Percentiles rank a stretch among this genome's conserved stretches.
Evolutionary conservation across 2,329 filamentous ascomycete species (phyloP).

Genomic region (Eutypa lata): DNA sequence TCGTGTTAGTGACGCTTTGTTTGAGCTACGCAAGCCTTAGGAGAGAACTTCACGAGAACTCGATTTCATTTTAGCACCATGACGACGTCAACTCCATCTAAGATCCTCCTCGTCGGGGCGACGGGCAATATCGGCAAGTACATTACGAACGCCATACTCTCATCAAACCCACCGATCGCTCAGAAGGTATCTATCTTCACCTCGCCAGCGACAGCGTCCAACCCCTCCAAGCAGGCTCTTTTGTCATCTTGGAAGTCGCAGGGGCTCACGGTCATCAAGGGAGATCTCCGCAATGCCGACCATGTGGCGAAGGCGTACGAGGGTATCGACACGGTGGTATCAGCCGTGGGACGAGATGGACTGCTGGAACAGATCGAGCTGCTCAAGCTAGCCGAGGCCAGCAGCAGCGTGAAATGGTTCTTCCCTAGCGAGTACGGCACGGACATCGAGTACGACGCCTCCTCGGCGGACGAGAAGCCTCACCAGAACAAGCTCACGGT

Average conservation of each 20-base stretch:
- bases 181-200: constrained; percentile 48
- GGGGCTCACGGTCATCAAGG: constrained; percentile 52
- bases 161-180: constrained; percentile 28
- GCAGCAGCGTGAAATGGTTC: constrained; percentile 50
- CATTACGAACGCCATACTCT: constrained; percentile 28
- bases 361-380: constrained; percentile 53
- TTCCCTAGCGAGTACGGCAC: constrained; percentile 59
- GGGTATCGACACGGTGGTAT: constrained; percentile 56
- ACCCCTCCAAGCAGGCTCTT: constrained; percentile 39
- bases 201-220: constrained; percentile 45
- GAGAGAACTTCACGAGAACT: too few relatives aligned
- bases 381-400: constrained; percentile 49
- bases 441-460: constrained; percentile 52
- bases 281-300: constrained; percentile 47
- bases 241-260: constrained; percentile 40
- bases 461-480: constrained; percentile 53
- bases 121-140: constrained; percentile 34
- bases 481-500: constrained; percentile 63
- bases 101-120: constrained; percentile 30
- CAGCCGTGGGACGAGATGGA: constrained; percentile 54
- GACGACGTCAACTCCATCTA: constrained; percentile 20
- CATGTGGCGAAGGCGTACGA: constrained; percentile 52
- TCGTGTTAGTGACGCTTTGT: neutral
- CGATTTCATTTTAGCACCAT: constrained; percentile 1
- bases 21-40: neutral